Percentiles rank a stretch among this genome's conserved stretches.
Conservation (phyloP, 1,139 yeast genomes). For the Pichia sp. region DNA sequence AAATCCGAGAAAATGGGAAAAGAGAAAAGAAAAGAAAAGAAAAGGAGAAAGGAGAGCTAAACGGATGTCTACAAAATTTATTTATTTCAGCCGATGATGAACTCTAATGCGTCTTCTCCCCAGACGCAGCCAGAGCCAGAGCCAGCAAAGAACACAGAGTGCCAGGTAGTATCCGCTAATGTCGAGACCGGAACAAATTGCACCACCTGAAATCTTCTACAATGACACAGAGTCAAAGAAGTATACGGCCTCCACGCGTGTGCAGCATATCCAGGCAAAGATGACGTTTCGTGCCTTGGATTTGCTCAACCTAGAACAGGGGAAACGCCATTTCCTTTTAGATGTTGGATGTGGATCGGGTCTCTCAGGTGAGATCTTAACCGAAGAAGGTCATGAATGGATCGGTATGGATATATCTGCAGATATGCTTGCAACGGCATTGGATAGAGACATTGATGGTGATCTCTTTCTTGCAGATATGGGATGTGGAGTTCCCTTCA, state of each 20-base stretch:
- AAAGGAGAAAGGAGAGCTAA: too few species aligned
- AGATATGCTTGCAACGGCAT: conserved; percentile 90
- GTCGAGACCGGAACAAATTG: conserved; percentile 97
- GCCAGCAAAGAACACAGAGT: too few species aligned
- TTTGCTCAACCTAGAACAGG: conserved; percentile 60
- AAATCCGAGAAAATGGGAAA: too few species aligned
- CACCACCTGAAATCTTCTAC: conserved; percentile 96
- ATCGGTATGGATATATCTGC: conserved; percentile 96
- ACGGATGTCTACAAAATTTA: too few species aligned
- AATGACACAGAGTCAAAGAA: conserved; percentile 84
- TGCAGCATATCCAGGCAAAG: conserved; percentile 94
- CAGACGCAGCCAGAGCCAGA: too few species aligned
- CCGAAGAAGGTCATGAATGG: conserved; percentile 95
- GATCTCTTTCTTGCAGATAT: conserved; percentile 87
- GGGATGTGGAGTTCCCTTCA: conserved; percentile 90
- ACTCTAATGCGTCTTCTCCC: too few species aligned
- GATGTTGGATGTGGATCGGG: conserved; percentile 99
- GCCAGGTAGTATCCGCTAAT: too few species aligned
- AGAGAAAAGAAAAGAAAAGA: too few species aligned
- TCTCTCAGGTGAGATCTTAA: conserved; percentile 83
- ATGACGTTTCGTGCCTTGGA: conserved; percentile 95
- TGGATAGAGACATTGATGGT: conserved; percentile 89
- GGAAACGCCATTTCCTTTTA: conserved; percentile 59
- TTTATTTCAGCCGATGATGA: too few species aligned
- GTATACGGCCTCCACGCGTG: conserved; percentile 90